Evolutionary conservation across 306 rosid genomes (phyloP), one percentile per base, ranked within the genome.

Genomic region (Phaseolus lunatus): DNA sequence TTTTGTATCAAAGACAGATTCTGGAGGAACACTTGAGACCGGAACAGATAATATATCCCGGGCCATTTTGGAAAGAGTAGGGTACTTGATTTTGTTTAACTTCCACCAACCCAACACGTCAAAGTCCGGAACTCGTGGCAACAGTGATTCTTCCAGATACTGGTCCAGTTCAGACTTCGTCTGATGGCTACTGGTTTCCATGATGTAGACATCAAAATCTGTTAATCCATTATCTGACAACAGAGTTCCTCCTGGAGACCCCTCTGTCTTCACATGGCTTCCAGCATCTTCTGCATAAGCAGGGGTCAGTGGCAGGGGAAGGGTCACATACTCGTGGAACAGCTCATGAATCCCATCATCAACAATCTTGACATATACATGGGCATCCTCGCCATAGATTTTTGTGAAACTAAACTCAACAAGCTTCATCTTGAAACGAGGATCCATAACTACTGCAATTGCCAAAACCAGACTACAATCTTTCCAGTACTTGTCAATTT

Each of bases 391-490:
- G 10, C 92, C 91, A 27, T 83, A 89, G 58, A 92, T 75, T 83
- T 89, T 90, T 41, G 94, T 84, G 92, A 94, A 94, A 86, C 96
- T 90, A 64, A 92, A 94, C 88, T 94, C 97, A 33, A 94, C 96
- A 68, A 94, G 92, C 92, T 92, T 92, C 98, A 92, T 89, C 88
- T 94, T 94, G 85, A 94, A 92, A 47, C 97, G 89, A 64, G 98
- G 98, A 85, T 94, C 98, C 98, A 94, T 92, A 16, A 89, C 97
- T 33, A 94, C 98, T 0, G 96, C 97, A 61, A 87, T 71, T 20
- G 98, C 97, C 88, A 92, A 85, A 74, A 94, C 88, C 77, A 94
- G 83, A 82, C 90, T 80, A 81, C 93, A 85, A 56, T 90, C 89
- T 81, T 76, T 94, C 97, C 97, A 92, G 92, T 94, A 94, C 74